Evolutionary conservation across 805 yeast genomes (phyloP).

Genomic region (Ogataea pignaliae): DNA sequence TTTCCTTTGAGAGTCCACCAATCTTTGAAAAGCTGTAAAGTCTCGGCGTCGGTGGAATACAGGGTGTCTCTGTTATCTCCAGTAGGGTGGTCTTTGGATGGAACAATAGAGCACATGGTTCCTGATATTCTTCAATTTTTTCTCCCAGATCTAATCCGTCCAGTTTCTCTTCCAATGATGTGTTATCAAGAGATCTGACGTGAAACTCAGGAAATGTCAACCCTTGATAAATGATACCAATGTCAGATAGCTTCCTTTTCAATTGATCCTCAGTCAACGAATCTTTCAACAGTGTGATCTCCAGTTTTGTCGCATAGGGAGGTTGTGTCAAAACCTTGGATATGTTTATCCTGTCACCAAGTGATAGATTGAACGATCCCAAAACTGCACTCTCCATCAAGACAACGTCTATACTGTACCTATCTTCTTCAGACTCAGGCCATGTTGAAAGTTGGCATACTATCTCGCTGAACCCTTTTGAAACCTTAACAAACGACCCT

Average conservation of each 20-base stretch:
- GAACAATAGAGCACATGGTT: constrained; percentile 21
- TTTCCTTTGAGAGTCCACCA: constrained; percentile 75
- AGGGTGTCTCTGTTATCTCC: constrained; percentile 26
- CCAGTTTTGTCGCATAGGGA: constrained; percentile 24
- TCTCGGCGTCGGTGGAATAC: constrained; percentile 40
- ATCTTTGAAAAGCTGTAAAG: constrained; percentile 37
- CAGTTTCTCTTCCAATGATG: constrained; percentile 27
- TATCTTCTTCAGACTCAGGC: constrained; percentile 22
- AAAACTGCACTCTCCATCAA: constrained; percentile 19
- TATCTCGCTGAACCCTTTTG: constrained; percentile 21
- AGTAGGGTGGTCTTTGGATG: constrained; percentile 29
- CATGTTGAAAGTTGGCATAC: constrained; percentile 17
- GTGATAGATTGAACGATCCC: constrained; percentile 17
- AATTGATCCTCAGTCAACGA: constrained; percentile 28
- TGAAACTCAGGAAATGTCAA: constrained; percentile 12
- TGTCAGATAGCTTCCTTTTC: constrained; percentile 43
- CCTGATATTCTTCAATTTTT: background rate
- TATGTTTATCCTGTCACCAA: constrained; percentile 37
- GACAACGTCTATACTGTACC: constrained; percentile 22
- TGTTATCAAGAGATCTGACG: constrained; percentile 5
- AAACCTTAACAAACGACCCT: constrained; percentile 24
- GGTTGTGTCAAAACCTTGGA: constrained; percentile 47
- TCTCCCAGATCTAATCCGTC: constrained; percentile 12
- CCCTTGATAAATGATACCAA: constrained; percentile 62
- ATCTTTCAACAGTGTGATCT: constrained; percentile 5